phyloP scores from a whole-genome alignment of 345 rosid species.

The Gossypium ekmanianum region DNA sequence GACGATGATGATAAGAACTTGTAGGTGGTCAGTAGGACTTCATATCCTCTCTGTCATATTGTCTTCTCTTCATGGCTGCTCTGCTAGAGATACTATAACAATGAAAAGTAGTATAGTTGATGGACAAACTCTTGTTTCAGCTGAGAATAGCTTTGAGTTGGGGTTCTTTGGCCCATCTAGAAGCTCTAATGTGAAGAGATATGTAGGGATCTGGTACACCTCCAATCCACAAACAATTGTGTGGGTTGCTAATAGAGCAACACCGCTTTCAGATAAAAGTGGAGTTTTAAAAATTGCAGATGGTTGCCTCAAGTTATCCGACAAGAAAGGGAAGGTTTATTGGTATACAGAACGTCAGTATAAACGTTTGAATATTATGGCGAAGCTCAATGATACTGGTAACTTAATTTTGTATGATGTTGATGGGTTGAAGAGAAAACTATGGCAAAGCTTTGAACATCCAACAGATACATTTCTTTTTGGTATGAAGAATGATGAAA shows the following conservation, averaged over 20 bases:
- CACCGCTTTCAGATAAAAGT: not conserved
- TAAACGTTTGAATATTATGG: not conserved
- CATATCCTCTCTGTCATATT: not conserved
- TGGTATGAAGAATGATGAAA: slow-evolving; percentile 8
- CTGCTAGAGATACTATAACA: not conserved
- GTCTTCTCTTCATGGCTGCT: not conserved
- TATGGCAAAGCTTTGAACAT: slow-evolving; percentile 16
- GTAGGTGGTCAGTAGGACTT: not conserved
- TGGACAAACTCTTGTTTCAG: slow-evolving; percentile 28
- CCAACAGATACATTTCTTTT: slow-evolving; percentile 16
- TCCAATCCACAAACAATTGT: slow-evolving; percentile 14
- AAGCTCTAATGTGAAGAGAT: slow-evolving; percentile 14
- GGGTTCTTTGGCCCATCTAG: slow-evolving; percentile 33
- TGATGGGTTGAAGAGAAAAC: no score
- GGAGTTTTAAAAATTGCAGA: slow-evolving; percentile 11
- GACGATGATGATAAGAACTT: not conserved
- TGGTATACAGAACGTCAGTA: not conserved
- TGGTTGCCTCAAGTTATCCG: slow-evolving; percentile 21
- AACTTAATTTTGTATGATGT: slow-evolving; percentile 8
- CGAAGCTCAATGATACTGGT: slow-evolving; percentile 7
- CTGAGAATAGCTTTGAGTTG: slow-evolving; percentile 25
- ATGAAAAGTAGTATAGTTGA: not conserved
- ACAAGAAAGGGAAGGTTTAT: not conserved
- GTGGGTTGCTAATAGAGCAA: slow-evolving; percentile 34
- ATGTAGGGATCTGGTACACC: slow-evolving; percentile 39